Evolutionary conservation across 225 moss, liverwort and hornwort species (phyloP), one percentile per base, ranked within the genome.

Genomic region (Pseudoscleropodium purum): DNA sequence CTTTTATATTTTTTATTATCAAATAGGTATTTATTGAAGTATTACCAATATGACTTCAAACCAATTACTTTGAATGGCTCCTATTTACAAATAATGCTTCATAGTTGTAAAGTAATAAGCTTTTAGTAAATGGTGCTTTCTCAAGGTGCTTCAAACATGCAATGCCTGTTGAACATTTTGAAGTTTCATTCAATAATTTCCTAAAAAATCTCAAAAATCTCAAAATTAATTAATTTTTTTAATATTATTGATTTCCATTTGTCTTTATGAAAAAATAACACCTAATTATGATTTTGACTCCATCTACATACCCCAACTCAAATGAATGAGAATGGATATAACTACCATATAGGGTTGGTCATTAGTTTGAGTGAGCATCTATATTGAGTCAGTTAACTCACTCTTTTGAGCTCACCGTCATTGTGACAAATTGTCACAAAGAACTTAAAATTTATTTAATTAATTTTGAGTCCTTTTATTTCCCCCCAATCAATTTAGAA

Each of bases 321-420:
- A 64, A 64, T 31, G 31, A 64, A 64, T 4, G 4, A 7, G 16
- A 64, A 31, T 64, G 31, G 31, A 8, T 64, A 64, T 8, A 8
- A 64, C 31, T 65, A 65, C 9, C 1, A 9, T 65, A 33, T 19
- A 18, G 3, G 19, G 1, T 66, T 34, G 5, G 68, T 1, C 19
- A 66, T 37, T 1, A 20, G 0, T 68, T 37, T 37, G 21, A 19
- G 1, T 1, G 37, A 11, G 5, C 36, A n/a, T n/a, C n/a, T n/a
- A n/a, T n/a, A n/a, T n/a, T n/a, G n/a, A n/a, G n/a, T n/a, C n/a
- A n/a, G n/a, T n/a, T n/a, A n/a, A n/a, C n/a, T n/a, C n/a, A n/a
- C n/a, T n/a, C n/a, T n/a, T n/a, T n/a, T n/a, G n/a, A n/a, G n/a
- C n/a, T n/a, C n/a, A n/a, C n/a, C n/a, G n/a, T n/a, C n/a, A n/a